Evolutionary conservation across 768 basidiomycete genomes (phyloP), one percentile per base, ranked within the genome.

Genomic region (Boletellus ananas): DNA sequence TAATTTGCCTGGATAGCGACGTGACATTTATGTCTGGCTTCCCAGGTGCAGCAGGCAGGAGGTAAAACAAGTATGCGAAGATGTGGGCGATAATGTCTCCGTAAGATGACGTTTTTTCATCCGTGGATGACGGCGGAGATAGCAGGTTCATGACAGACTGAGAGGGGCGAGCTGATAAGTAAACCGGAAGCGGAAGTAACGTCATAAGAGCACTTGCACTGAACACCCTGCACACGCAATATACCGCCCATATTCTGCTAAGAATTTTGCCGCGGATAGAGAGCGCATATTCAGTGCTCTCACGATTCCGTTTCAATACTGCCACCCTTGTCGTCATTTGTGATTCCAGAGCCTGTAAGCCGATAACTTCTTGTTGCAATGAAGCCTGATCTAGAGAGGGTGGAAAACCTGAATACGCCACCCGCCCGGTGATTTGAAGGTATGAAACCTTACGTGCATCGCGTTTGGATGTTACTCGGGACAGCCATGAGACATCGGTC

Each of bases 331-430:
- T 73, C 34, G 69, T 66, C 82, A 89, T 87, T 56, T 89, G 79
- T 38, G 79, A 75, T 58, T 87, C 82, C 1, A 90, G 73, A 0
- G 84, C 79, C 57, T 84, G 73, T 5, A 90, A 71, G 0, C 87
- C 87, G 31, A 72, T 69, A 9, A 86, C 59, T 62, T 89, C 87
- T 60, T 83, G 80, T 27, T 68, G 64, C 18, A 78, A 57, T 1
- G 69, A 63, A 18, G 56, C 66, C 12, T 67, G 59, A 41, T 74
- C 77, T 77, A 42, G 49, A 57, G 36, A 27, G 11, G 43, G 25
- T 25, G 16, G 31, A 34, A 13, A 10, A 27, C 5, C 29, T 34
- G 16, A 20, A 31, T 44, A 43, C 23, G 47, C 52, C 41, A 47
- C 25, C 34, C 31, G 31, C 5, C 0, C 4, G 21, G 38, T 35